Base-by-base conservation (phyloP, 2,329 filamentous ascomycete genomes). In the Lithohypha guttulata region DNA sequence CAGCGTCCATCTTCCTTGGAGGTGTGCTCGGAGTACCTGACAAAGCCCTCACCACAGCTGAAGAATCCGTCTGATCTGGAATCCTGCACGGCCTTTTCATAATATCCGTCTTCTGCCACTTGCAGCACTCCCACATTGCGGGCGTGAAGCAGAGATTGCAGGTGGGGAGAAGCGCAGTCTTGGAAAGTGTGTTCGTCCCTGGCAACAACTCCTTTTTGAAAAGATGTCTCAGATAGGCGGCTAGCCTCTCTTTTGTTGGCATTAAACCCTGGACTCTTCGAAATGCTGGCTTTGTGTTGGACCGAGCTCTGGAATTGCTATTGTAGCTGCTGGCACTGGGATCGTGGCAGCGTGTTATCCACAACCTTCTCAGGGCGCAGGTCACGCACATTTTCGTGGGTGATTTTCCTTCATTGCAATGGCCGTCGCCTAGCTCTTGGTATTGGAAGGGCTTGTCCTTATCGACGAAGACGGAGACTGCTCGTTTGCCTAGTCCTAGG, bases 381-480 rank as follows among this genome's bases (percentile, higher is more conserved):
- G 23, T 26, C 10, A 49, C 34, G 31, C 51, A 53, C 49, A 53
- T 53, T 23, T 46, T 47, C 6, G 49, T 53, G 9, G 36, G 22
- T 20, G 39, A 39, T 15, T 38, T 32, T 3, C 42, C 48, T 23
- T 21, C 20, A 13, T 41, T 28, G 15, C 43, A 22, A 30, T 45
- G 43, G 11, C 49, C 48, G 19, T 46, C 32, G 4, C 42, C 44
- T 4, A 29, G 28, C 22, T 53, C 49, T 23, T 46, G 39, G 10
- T 44, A 42, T 10, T 19, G 14, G n/a, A 22, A 22, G 11, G 37
- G 20, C 4, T 28, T 27, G 14, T 40, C 41, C 8, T 34, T 15
- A 8, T 42, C 27, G 17, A 32, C 30, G 14, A 45, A 37, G n/a
- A 53, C 45, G 17, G 42, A 22, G 9, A 45, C 39, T 4, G 28